A percentile compares a stretch with the other conserved stretches of the same genome.
Evolutionary conservation across 2,329 filamentous ascomycete species (phyloP).

Genomic region (Sarocladium strictum): DNA sequence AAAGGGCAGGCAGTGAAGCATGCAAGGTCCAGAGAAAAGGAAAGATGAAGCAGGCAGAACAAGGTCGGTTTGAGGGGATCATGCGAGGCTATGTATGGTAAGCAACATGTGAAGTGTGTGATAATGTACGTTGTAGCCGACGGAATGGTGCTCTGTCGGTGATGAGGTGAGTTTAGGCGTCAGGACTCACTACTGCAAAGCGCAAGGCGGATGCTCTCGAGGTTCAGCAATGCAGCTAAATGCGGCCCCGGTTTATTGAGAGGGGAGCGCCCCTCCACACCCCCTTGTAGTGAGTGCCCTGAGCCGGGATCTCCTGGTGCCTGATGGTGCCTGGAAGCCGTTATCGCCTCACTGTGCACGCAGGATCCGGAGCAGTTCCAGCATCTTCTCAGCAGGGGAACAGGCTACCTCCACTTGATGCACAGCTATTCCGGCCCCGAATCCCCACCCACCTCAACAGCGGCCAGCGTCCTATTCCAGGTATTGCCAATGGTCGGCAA

Average conservation of each 20-base stretch:
- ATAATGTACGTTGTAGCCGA: neutral
- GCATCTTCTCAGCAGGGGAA: too few relatives aligned
- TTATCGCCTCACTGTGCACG: neutral
- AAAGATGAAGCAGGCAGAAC: too few relatives aligned
- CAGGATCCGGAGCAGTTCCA: neutral
- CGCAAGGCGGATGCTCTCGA: neutral
- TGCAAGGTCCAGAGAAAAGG: neutral
- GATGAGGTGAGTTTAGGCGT: neutral
- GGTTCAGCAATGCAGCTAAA: constrained; percentile 2
- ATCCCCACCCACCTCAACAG: neutral
- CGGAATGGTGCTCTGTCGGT: neutral
- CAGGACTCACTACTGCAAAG: neutral
- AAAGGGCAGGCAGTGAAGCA: neutral
- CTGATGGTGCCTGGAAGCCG: neutral
- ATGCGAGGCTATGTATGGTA: too few relatives aligned
- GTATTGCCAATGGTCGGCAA: too few relatives aligned
- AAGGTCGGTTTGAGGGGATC: neutral
- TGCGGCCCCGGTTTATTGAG: neutral
- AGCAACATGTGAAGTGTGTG: neutral
- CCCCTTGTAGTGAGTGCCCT: neutral
- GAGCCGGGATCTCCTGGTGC: neutral
- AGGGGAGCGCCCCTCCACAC: neutral
- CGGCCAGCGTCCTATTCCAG: too few relatives aligned
- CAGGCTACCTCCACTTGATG: too few relatives aligned
- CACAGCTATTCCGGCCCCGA: too few relatives aligned